Base-by-base conservation (phyloP, 2,329 filamentous ascomycete genomes). In the Cladorrhinum sp. region DNA sequence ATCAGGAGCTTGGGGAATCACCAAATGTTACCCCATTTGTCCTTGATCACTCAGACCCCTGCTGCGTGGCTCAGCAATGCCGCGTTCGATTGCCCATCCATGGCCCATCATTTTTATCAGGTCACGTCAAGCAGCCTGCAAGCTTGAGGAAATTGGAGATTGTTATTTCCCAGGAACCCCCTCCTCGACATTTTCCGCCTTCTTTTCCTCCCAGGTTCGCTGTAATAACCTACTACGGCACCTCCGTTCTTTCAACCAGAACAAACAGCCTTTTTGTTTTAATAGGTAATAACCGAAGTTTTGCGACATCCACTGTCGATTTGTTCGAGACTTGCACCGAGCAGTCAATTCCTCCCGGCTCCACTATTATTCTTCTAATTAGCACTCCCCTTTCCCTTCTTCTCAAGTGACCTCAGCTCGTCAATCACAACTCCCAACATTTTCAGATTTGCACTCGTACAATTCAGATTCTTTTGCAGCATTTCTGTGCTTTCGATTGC, bases 1-100 rank as follows among this genome's bases (percentile, higher is more conserved):
- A 67, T 64, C 60, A 65, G 59, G 51, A 59, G 53, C 60, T 65
- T 64, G 62, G 60, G 64, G 62, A 65, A 65, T 49, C 46, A 49
- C 30, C 36, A 39, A 58, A 64, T 65, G 62, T 36, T 58, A 66
- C 63, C 60, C 55, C 58, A 61, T 61, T 55, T 36, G 55, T 46
- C 42, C 58, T n/a, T 57, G 55, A 57, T 48, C 59, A 57, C 48
- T 14, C 42, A 51, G 49, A 56, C 50, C 57, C 60, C 54, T 61
- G 57, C 28, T 36, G 55, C 62, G 49, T 39, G 52, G 55, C 55
- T 54, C 39, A 59, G 61, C 61, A 61, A 50, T 65, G 63, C 60
- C 23, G 49, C 58, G 53, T 55, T 21, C 33, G n/a, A 55, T 23
- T 55, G 30, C 36, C 12, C 30, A 55, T 46, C 53, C 53, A 28